phyloP scores from a whole-genome alignment of 805 yeast species.

The Isabelozyma heimii region DNA sequence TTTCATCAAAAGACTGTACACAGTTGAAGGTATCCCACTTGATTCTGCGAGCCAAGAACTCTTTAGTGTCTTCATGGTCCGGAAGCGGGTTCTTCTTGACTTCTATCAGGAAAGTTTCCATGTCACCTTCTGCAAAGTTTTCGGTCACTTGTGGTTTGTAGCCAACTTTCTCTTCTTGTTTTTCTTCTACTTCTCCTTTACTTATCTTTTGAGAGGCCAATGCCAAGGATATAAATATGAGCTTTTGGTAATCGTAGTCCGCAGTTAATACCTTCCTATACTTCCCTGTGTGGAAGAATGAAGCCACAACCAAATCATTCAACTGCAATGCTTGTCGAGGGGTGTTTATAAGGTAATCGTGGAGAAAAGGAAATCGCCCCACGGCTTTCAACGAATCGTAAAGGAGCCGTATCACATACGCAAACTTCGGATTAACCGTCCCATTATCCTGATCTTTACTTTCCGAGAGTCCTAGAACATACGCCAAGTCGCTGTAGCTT shows the following conservation, averaged over 20 bases:
- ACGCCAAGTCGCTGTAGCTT: conserved; percentile 18
- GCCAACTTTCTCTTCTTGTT: conserved; percentile 10
- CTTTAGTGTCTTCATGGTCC: conserved; percentile 9
- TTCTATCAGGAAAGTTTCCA: conserved; percentile 17
- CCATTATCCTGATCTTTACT: conserved; percentile 6
- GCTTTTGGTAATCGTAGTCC: conserved; percentile 37
- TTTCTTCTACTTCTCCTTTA: conserved; percentile 4
- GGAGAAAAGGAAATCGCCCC: conserved; percentile 50
- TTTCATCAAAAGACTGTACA: conserved; percentile 42
- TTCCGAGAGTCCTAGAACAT: conserved; percentile 15
- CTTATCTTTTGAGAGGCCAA: background rate
- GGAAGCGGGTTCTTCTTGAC: conserved; percentile 2
- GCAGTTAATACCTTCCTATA: conserved; percentile 31
- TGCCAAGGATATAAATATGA: conserved; percentile 49
- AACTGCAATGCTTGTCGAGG: conserved; percentile 43
- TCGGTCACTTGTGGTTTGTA: conserved; percentile 1
- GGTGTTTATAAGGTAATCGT: conserved; percentile 18
- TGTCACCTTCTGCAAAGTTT: conserved; percentile 3
- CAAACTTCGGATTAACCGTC: conserved; percentile 2
- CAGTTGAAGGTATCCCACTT: conserved; percentile 32
- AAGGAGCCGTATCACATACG: conserved; percentile 20
- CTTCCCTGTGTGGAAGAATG: conserved; percentile 42
- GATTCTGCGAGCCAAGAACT: conserved; percentile 11
- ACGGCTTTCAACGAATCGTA: conserved; percentile 41
- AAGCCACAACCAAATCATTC: conserved; percentile 20